Conservation (phyloP, 2,329 filamentous ascomycete genomes). For the Pseudodiploospora longispora region DNA sequence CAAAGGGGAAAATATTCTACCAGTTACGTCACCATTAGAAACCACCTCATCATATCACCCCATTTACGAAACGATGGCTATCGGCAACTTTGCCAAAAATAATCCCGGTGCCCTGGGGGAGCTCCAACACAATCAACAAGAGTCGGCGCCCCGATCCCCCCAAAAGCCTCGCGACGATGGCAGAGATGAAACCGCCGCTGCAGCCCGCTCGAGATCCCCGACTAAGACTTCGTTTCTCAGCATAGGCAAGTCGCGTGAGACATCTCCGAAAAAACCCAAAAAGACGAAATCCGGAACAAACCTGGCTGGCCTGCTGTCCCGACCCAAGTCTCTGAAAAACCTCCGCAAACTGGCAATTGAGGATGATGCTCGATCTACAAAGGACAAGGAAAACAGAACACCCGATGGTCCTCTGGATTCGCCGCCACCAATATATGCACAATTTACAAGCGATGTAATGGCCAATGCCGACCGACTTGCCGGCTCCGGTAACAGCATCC, state of each 20-base stretch:
- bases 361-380: conserved; percentile 41
- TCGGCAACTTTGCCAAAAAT: conserved; percentile 26
- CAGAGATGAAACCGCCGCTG: conserved; percentile 18
- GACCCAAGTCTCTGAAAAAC: conserved; percentile 65
- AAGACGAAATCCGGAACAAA: conserved; percentile 68
- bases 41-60: conserved; percentile 12
- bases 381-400: conserved; percentile 76
- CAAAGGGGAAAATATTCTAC: conserved; percentile 28
- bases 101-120: conserved; percentile 44
- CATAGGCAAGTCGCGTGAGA: conserved; percentile 33
- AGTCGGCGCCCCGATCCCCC: conserved; percentile 30
- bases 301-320: conserved; percentile 66
- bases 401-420: conserved; percentile 32
- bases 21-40: conserved; percentile 12
- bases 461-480: conserved; percentile 8
- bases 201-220: conserved; percentile 31
- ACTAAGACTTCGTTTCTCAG: conserved; percentile 27
- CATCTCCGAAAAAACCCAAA: conserved; percentile 51
- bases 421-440: conserved; percentile 70
- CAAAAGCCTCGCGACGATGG: conserved; percentile 28
- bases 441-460: conserved; percentile 44
- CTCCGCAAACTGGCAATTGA: conserved; percentile 47
- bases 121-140: conserved; percentile 48
- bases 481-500: conserved; percentile 6
- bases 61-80: conserved; percentile 18